Conservation (phyloP, 2,329 filamentous ascomycete species). For the Arthrobotrys sphaeroides region DNA sequence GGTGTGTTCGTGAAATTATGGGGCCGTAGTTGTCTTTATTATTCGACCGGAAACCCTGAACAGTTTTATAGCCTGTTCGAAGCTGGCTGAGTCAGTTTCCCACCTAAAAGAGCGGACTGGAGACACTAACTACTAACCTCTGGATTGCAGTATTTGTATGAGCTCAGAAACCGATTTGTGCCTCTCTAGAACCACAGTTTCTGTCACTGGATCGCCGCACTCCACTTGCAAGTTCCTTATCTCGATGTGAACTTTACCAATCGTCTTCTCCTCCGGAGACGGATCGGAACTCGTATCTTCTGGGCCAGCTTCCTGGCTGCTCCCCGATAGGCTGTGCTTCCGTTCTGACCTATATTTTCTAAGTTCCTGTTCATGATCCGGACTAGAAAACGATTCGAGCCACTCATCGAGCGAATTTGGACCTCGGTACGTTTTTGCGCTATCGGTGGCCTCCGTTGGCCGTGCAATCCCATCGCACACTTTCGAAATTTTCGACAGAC, state of each 20-base stretch:
- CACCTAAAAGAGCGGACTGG: too few species aligned
- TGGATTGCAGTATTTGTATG: background rate
- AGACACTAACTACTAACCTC: background rate
- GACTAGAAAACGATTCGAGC: background rate
- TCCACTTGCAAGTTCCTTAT: background rate
- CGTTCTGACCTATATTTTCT: too few species aligned
- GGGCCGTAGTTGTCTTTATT: background rate
- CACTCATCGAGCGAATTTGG: background rate
- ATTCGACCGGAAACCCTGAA: background rate
- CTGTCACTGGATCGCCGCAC: background rate
- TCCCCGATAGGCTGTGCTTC: too few species aligned
- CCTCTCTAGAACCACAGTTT: background rate
- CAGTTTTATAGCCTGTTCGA: background rate
- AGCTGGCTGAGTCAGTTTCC: too few species aligned
- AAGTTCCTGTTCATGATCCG: too few species aligned
- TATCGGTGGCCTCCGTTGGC: background rate
- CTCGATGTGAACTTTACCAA: background rate
- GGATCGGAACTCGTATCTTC: too few species aligned
- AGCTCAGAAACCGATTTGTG: background rate
- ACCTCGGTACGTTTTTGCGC: background rate
- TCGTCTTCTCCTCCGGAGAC: too few species aligned
- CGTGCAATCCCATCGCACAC: background rate
- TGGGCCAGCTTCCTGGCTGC: too few species aligned
- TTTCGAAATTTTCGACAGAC: background rate
- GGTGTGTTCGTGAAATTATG: background rate